Evolutionary conservation across 2,329 filamentous ascomycete genomes (phyloP), one percentile per base, ranked within the genome.

Genomic region (Colletotrichum sp.): DNA sequence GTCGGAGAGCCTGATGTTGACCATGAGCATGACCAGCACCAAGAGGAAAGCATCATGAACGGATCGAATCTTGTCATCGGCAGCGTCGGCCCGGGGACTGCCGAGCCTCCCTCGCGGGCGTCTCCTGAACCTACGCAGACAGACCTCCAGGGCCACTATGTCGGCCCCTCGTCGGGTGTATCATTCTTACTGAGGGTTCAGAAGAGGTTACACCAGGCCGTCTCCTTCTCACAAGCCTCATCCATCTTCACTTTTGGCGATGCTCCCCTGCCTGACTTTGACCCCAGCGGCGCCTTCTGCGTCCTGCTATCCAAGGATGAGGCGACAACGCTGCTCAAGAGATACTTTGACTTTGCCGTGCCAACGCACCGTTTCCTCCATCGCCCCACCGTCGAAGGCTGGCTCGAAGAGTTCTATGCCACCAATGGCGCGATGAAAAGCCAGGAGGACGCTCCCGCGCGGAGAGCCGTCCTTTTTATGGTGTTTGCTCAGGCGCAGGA

Each of bases 301-400:
- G 78, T 86, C 78, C 76, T 90, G 79, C 83, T 86, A 32, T 75
- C 88, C 58, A 82, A 83, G 58, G 82, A 85, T 8, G 83, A 82
- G 32, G 80, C 81, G 5, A 77, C 81, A 56, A 78, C 77, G 2
- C 56, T 91, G 22, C 82, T 91, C 2, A 84, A 86, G 39, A 81
- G 89, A 8, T 91, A 91, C 74, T 91, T 91, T 78, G 89, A 91
- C 70, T 90, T 89, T 78, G 89, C 89, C 2, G 89, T 90, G 72
- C 89, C 90, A 2, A 91, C 89, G 0, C 89, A 91, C 77, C 85
- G 89, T 1, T 91, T 91, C 74, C 79, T 91, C 8, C 89, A 91
- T 78, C 83, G 89, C 5, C 87, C 88, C 0, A 89, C 86, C 1
- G 86, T 90, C 4, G 85, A 89, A 71, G 78, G 79, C n/a, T 90